Evolutionary conservation across 2,329 filamentous ascomycete genomes (phyloP), one percentile per base, ranked within the genome.

Genomic region (Helminthosporium solani): DNA sequence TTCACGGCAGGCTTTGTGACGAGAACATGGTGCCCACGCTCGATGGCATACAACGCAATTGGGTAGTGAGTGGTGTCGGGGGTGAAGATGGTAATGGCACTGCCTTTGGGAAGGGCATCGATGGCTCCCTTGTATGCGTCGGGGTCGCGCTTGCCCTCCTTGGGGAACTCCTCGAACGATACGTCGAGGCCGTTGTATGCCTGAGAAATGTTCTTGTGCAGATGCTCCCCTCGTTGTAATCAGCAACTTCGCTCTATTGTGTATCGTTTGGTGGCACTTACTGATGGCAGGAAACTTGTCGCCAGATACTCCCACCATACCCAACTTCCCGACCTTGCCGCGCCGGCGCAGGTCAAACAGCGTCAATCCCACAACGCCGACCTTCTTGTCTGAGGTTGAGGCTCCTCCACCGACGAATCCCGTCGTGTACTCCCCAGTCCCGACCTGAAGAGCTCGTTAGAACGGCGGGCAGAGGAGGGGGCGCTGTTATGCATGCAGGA

Each of bases 361-460:
- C 19, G 88, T 92, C 68, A 96, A 75, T 33, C 88, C 91, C 15
- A 96, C 91, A 8, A 96, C 92, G 47, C 92, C 91, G 40, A 96
- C 87, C 73, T 96, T 96, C 77, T 96, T 96, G 78, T 96, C 92
- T 40, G 90, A 95, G 9, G 82, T 85, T 3, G 90, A 95, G 41
- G 85, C 86, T 49, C 86, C 87, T 50, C 84, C 85, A 47, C 88
- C 90, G 46, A 96, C 90, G 60, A 94, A 96, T 47, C 91, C 91
- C 34, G 92, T 96, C 61, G 92, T 96, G 79, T 96, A 96, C 79
- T 96, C 91, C 64, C 91, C 92, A 9, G 91, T 96, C 55, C 91
- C 91, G 48, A 96, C 82, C 87, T 71, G 40, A 21, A 28, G 14
- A 14, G 27, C 50, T 40, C 18, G 23, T 60, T 39, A 58, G 40